These are phyloP conservation scores for Inosperma sp. DNA, from an alignment of 768 basidiomycete species.

Conservation along the genomic window DNA sequence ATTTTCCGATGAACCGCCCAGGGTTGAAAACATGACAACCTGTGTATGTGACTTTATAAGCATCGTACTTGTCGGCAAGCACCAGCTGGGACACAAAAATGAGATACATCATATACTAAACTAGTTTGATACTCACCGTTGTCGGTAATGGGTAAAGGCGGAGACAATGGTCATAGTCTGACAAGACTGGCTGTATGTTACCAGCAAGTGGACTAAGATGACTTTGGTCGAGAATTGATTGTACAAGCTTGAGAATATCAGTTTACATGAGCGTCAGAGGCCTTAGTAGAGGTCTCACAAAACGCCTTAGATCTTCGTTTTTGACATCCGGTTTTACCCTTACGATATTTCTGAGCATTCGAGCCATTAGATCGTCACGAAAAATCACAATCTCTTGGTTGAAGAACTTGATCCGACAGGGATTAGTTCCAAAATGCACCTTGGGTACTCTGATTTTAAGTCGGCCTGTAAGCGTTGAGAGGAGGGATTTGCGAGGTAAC, in stretches of 20 bases:
- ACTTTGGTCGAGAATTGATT: slow-evolving; percentile 91
- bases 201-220: slow-evolving; percentile 87
- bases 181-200: slow-evolving; percentile 78
- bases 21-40: slow-evolving; percentile 99
- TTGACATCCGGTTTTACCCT: slow-evolving; percentile 78
- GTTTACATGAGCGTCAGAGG: not conserved
- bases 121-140: slow-evolving; percentile 48
- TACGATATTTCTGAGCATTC: slow-evolving; percentile 89
- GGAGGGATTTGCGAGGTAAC: slow-evolving; percentile 76
- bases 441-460: slow-evolving; percentile 73
- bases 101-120: not conserved
- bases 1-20: slow-evolving; percentile 80
- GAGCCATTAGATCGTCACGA: slow-evolving; percentile 88
- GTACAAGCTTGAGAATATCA: slow-evolving; percentile 70
- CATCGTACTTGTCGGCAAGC: slow-evolving; percentile 94
- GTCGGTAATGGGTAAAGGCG: slow-evolving; percentile 94
- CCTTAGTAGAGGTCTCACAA: slow-evolving; percentile 46
- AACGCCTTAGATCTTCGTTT: slow-evolving; percentile 81
- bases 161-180: slow-evolving; percentile 89
- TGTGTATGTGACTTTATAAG: slow-evolving; percentile 94
- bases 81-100: slow-evolving; percentile 54
- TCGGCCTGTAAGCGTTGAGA: slow-evolving; percentile 67
- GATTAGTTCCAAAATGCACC: slow-evolving; percentile 81
- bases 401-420: slow-evolving; percentile 92
- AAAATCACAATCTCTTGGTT: slow-evolving; percentile 94